A percentile compares a stretch with the other conserved stretches of the same genome.
Evolutionary conservation across 768 basidiomycete genomes (phyloP).

Genomic region (Trametopsis cervina): DNA sequence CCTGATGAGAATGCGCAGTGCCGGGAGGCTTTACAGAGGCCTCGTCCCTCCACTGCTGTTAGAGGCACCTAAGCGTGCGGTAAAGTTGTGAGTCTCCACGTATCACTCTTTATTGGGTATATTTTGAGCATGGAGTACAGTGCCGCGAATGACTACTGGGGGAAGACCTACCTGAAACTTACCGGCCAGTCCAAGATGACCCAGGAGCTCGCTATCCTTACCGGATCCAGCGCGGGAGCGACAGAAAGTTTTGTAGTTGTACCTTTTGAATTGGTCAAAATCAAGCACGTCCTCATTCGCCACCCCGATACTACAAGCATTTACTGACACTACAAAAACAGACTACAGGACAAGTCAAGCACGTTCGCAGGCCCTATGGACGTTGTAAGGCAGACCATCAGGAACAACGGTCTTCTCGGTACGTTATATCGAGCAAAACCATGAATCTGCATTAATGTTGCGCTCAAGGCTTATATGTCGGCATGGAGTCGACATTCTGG

Average conservation of each 20-base stretch:
- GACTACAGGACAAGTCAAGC: slow-evolving; percentile 89
- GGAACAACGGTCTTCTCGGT: slow-evolving; percentile 75
- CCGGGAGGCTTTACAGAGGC: slow-evolving; percentile 86
- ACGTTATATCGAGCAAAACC: neutral
- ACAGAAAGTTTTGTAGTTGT: slow-evolving; percentile 95
- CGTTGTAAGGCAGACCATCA: slow-evolving; percentile 74
- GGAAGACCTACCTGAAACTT: slow-evolving; percentile 59
- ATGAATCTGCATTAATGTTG: neutral
- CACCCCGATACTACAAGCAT: neutral
- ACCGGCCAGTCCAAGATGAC: slow-evolving; percentile 82
- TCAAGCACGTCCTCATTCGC: slow-evolving; percentile 47
- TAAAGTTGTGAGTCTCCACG: slow-evolving; percentile 67
- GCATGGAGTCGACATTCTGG: slow-evolving; percentile 99
- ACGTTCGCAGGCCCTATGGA: slow-evolving; percentile 90
- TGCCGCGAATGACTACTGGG: slow-evolving; percentile 95
- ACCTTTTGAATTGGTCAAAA: slow-evolving; percentile 94
- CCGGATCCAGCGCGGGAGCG: slow-evolving; percentile 91
- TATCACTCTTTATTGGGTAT: neutral
- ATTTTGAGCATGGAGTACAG: slow-evolving; percentile 26
- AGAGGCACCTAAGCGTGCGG: slow-evolving; percentile 97
- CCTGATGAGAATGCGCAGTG: too few relatives aligned
- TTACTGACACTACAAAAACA: slow-evolving; percentile 17
- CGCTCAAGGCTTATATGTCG: slow-evolving; percentile 55
- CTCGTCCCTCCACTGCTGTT: slow-evolving; percentile 92
- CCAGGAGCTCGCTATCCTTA: slow-evolving; percentile 78